These are phyloP conservation scores for Diplogelasinospora grovesii DNA, from an alignment of 495 filamentous ascomycete genomes.

Conservation along the genomic window DNA sequence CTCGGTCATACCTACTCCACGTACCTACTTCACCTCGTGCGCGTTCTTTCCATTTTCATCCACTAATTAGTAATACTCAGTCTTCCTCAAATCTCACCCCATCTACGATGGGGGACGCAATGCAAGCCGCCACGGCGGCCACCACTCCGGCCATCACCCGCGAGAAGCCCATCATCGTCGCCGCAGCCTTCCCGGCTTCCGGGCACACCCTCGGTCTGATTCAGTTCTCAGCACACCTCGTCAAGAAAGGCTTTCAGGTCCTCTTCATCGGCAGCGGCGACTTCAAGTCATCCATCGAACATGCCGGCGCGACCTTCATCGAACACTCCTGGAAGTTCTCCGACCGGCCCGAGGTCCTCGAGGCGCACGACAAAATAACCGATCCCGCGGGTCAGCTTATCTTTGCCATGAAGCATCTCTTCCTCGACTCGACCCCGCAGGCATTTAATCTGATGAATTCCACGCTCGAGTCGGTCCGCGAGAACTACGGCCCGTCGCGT, in stretches of 20 bases:
- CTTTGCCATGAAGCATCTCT: conserved; percentile 7
- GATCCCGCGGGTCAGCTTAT: too few species aligned
- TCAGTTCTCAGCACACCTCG: conserved; percentile 18
- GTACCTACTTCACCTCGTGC: neutral
- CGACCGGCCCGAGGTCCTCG: neutral
- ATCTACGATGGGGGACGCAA: neutral
- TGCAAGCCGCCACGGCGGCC: neutral
- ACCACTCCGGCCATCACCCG: neutral
- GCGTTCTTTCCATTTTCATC: neutral
- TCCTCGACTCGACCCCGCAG: conserved; percentile 11
- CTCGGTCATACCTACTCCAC: neutral
- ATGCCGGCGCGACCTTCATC: conserved; percentile 8
- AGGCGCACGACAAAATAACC: neutral
- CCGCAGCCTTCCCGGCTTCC: conserved; percentile 1
- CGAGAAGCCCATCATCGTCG: conserved; percentile 20
- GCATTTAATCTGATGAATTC: conserved; percentile 17
- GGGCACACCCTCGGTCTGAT: conserved; percentile 10
- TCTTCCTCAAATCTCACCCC: neutral
- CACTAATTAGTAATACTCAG: neutral
- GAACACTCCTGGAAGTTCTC: conserved; percentile 4
- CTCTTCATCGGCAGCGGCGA: conserved; percentile 23
- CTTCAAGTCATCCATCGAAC: conserved; percentile 14
- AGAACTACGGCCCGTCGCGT: conserved; percentile 12
- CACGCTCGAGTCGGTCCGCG: conserved; percentile 17
- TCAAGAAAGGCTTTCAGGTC: conserved; percentile 18